Evolutionary conservation across 345 rosid genomes (phyloP), one percentile per base, ranked within the genome.

Genomic region (Euphorbia peplus): DNA sequence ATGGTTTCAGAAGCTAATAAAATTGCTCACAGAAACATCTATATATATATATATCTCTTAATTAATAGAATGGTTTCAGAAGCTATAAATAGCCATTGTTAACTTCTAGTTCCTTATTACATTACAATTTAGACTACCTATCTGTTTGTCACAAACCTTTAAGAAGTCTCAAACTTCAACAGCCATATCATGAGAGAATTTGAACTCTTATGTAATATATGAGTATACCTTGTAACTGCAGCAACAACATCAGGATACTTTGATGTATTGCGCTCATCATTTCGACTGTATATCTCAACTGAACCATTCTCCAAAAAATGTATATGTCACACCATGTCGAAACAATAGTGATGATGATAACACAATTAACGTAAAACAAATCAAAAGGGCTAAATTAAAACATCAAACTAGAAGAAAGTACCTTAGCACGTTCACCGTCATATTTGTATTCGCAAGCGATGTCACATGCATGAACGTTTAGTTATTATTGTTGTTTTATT

Each of bases 391-490:
- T 60, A 5, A 15, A 30, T 51, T 41, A 59, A 61, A 39, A 42
- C 15, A 54, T 29, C 32, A 42, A 69, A 68, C 68, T 28, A 18
- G 16, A 70, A 55, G 21, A 55, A 47, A 48, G 18, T 22, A 90
- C 99, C 93, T 95, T 98, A 62, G 99, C 99, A 72, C 98, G 92
- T 69, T 90, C 99, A 65, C 99, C 98, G 74, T 95, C 99, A 66
- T 95, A 91, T 70, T 95, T 95, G 84, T 91, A 95, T 68, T 95
- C 98, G 71, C 93, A 91, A 25, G 96, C 78, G 70, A 81, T n/a
- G n/a, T n/a, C n/a, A n/a, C n/a, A n/a, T n/a, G n/a, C n/a, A n/a
- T n/a, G n/a, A n/a, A n/a, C n/a, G n/a, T n/a, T n/a, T n/a, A n/a
- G n/a, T n/a, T n/a, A n/a, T n/a, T n/a, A n/a, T n/a, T n/a, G n/a